These are phyloP conservation scores for Tremella fuciformis DNA, from an alignment of 768 basidiomycete species.

Conservation along the genomic window DNA sequence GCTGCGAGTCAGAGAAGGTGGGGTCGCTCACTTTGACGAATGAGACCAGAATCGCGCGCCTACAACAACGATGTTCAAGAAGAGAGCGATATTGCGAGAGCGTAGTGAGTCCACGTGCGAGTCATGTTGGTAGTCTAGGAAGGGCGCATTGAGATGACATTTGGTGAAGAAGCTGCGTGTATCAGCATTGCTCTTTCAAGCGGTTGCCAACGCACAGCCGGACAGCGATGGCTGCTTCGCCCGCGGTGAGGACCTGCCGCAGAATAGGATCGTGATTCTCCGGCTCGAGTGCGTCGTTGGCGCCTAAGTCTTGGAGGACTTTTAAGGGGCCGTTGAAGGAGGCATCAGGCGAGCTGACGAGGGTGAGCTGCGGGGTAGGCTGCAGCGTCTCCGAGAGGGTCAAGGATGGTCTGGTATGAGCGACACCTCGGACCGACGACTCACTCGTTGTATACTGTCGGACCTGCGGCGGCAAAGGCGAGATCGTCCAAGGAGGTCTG, in stretches of 20 bases:
- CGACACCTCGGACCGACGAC: no score
- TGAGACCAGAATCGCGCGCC: conserved; percentile 22
- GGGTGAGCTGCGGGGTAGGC: no score
- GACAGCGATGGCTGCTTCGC: conserved; percentile 15
- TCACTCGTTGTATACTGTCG: no score
- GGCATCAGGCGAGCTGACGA: conserved; percentile 1
- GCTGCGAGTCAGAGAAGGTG: background rate
- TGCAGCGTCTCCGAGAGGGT: no score
- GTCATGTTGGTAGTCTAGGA: conserved; percentile 15
- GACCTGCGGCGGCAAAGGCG: no score
- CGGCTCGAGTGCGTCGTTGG: conserved; percentile 9
- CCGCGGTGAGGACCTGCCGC: conserved; percentile 12
- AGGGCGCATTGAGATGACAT: conserved; percentile 22
- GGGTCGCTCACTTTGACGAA: conserved; percentile 10
- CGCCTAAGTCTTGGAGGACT: conserved; percentile 7
- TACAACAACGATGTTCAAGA: conserved; percentile 14
- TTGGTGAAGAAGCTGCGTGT: conserved; percentile 16
- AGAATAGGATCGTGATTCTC: conserved; percentile 17
- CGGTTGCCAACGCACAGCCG: conserved; percentile 5
- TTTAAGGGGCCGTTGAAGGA: conserved; percentile 16
- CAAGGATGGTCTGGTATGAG: no score
- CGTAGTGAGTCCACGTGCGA: conserved; percentile 6
- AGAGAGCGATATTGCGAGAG: conserved; percentile 8
- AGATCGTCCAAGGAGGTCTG: no score
- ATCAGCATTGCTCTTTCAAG: background rate